phyloP scores from a whole-genome alignment of 805 yeast genomes.

The Middelhovenomyces tepae region DNA sequence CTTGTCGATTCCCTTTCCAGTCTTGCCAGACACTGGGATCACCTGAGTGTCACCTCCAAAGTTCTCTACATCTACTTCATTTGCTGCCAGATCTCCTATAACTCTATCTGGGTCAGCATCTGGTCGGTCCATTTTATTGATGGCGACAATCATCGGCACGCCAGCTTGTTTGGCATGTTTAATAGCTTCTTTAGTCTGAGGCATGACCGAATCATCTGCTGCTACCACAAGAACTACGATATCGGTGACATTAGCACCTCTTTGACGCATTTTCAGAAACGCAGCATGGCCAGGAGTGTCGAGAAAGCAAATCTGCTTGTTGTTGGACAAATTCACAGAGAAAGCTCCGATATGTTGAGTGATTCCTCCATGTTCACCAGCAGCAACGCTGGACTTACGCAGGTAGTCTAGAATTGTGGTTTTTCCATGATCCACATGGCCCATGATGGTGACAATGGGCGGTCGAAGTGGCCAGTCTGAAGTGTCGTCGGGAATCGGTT shows the following conservation, averaged over 20 bases:
- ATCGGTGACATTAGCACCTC: slow-evolving; percentile 94
- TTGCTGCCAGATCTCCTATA: slow-evolving; percentile 61
- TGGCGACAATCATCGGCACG: slow-evolving; percentile 81
- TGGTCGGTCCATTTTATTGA: slow-evolving; percentile 83
- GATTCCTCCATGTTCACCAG: slow-evolving; percentile 88
- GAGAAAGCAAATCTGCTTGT: slow-evolving; percentile 74
- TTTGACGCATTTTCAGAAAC: slow-evolving; percentile 87
- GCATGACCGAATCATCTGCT: slow-evolving; percentile 96
- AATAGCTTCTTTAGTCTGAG: slow-evolving; percentile 92
- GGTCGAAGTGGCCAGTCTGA: slow-evolving; percentile 56
- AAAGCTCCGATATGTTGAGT: slow-evolving; percentile 98
- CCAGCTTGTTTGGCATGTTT: slow-evolving; percentile 79
- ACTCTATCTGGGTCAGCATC: slow-evolving; percentile 70
- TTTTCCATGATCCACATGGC: slow-evolving; percentile 98
- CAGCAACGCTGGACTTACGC: slow-evolving; percentile 75
- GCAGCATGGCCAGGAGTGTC: slow-evolving; percentile 99
- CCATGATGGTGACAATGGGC: slow-evolving; percentile 96
- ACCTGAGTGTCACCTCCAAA: slow-evolving; percentile 94
- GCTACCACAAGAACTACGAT: slow-evolving; percentile 89
- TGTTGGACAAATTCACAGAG: slow-evolving; percentile 67
- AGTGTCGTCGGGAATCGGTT: slow-evolving; percentile 37
- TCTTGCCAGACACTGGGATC: slow-evolving; percentile 77
- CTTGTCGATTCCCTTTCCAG: slow-evolving; percentile 84
- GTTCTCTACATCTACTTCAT: slow-evolving; percentile 80
- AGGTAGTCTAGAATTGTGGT: slow-evolving; percentile 86